Percentiles rank a stretch among this genome's conserved stretches.
Evolutionary conservation across 768 basidiomycete species (phyloP).

Genomic region (Ramaria sp.): DNA sequence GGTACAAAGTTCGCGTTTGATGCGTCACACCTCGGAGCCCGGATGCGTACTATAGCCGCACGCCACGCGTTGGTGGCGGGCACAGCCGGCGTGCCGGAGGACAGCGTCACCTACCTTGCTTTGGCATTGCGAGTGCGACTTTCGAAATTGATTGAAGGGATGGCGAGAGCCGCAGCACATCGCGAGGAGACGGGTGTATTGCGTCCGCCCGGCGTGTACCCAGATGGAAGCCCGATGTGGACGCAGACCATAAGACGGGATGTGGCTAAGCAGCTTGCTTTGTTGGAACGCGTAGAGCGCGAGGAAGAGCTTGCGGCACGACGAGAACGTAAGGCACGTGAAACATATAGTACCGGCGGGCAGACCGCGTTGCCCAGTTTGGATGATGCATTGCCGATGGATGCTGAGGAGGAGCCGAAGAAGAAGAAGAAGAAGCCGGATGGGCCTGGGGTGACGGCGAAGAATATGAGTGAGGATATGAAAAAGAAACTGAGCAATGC

Average conservation of each 20-base stretch:
- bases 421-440: slow-evolving; percentile 79
- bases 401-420: slow-evolving; percentile 47
- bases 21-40: slow-evolving; percentile 47
- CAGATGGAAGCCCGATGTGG: slow-evolving; percentile 69
- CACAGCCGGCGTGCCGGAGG: slow-evolving; percentile 43
- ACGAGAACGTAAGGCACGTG: slow-evolving; percentile 68
- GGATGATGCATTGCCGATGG: slow-evolving; percentile 31
- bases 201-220: slow-evolving; percentile 52
- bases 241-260: slow-evolving; percentile 66
- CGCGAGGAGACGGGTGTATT: slow-evolving; percentile 64
- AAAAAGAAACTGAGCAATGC: slow-evolving; percentile 88
- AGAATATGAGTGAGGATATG: slow-evolving; percentile 88
- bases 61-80: slow-evolving; percentile 39
- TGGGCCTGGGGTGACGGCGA: slow-evolving; percentile 71
- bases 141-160: slow-evolving; percentile 53
- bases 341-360: slow-evolving; percentile 53
- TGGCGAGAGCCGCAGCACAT: slow-evolving; percentile 59
- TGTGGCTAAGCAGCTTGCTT: slow-evolving; percentile 64
- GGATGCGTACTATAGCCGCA: slow-evolving; percentile 56
- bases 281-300: slow-evolving; percentile 66
- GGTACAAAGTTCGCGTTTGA: slow-evolving; percentile 61
- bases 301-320: slow-evolving; percentile 74
- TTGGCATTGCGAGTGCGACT: slow-evolving; percentile 69
- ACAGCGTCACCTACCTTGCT: slow-evolving; percentile 66
- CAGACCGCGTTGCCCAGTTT: slow-evolving; percentile 34